Conservation (phyloP, 805 yeast genomes). For the Yamadazyma scolyti region DNA sequence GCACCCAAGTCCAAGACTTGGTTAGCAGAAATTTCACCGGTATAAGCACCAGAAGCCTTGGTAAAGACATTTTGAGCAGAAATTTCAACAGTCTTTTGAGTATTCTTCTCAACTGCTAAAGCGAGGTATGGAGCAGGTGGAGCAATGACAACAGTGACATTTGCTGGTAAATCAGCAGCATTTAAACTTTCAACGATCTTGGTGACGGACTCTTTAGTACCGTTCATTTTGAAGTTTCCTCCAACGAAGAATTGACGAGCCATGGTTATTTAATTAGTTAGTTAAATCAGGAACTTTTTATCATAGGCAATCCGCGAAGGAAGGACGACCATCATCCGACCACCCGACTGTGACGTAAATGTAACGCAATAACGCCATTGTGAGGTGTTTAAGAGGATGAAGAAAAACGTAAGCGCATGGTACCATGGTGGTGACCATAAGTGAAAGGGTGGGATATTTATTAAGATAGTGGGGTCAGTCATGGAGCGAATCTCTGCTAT, state of each 20-base stretch:
- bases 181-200: slow-evolving; percentile 82
- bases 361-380: too few species aligned
- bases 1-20: slow-evolving; percentile 90
- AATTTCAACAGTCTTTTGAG: slow-evolving; percentile 68
- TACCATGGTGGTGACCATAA: too few species aligned
- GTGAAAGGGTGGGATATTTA: neutral
- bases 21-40: slow-evolving; percentile 92
- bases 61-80: slow-evolving; percentile 90
- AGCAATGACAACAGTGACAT: slow-evolving; percentile 90
- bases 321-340: slow-evolving; percentile 15
- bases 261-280: slow-evolving; percentile 30
- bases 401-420: too few species aligned
- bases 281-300: neutral
- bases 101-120: slow-evolving; percentile 65
- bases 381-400: too few species aligned
- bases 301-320: neutral
- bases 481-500: slow-evolving; percentile 19
- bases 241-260: slow-evolving; percentile 96
- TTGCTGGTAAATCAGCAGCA: slow-evolving; percentile 65
- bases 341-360: slow-evolving; percentile 7
- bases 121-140: slow-evolving; percentile 94
- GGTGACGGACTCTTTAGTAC: slow-evolving; percentile 81
- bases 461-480: neutral
- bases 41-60: slow-evolving; percentile 93
- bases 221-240: slow-evolving; percentile 99